phyloP scores from a whole-genome alignment of 108 stramenopile species.

The Schizochytrium sp. region DNA sequence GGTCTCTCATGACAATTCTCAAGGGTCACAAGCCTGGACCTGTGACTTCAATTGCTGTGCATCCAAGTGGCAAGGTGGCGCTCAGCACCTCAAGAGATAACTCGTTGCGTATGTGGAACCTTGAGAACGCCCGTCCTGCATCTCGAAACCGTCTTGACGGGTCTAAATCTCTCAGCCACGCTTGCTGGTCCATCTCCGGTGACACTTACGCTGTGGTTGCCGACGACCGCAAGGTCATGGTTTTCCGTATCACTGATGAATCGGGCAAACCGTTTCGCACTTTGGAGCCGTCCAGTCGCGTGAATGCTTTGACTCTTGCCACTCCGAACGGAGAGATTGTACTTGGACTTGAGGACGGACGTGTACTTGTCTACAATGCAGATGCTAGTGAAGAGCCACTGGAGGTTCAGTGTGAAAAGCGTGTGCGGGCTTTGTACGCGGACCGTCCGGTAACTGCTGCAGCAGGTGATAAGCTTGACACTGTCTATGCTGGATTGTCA shows the following conservation, averaged over 20 bases:
- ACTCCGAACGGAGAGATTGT: neutral
- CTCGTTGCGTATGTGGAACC: slow-evolving; percentile 45
- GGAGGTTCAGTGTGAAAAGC: slow-evolving; percentile 1
- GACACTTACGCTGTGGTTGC: slow-evolving; percentile 25
- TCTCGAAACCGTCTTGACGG: slow-evolving; percentile 48
- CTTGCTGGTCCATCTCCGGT: slow-evolving; percentile 31
- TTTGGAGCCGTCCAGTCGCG: neutral
- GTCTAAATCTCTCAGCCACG: neutral
- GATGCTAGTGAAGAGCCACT: neutral
- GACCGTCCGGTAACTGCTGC: neutral
- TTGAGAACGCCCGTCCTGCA: slow-evolving; percentile 26
- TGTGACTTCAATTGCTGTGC: slow-evolving; percentile 27
- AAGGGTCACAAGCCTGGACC: slow-evolving; percentile 56
- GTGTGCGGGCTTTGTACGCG: slow-evolving; percentile 5
- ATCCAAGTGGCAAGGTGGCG: slow-evolving; percentile 50
- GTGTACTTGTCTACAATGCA: slow-evolving; percentile 25
- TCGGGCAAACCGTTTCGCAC: neutral
- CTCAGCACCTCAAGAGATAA: slow-evolving; percentile 47
- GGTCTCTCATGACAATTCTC: slow-evolving; percentile 43
- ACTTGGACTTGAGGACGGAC: slow-evolving; percentile 42
- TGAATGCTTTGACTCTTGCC: slow-evolving; percentile 19
- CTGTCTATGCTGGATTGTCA: slow-evolving; percentile 1
- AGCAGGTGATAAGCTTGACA: neutral
- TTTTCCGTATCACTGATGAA: neutral
- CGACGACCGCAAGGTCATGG: neutral